A percentile compares a stretch with the other conserved stretches of the same genome.
Evolutionary conservation across 2,329 filamentous ascomycete species (phyloP).

Genomic region (Magnaporthales sp.): DNA sequence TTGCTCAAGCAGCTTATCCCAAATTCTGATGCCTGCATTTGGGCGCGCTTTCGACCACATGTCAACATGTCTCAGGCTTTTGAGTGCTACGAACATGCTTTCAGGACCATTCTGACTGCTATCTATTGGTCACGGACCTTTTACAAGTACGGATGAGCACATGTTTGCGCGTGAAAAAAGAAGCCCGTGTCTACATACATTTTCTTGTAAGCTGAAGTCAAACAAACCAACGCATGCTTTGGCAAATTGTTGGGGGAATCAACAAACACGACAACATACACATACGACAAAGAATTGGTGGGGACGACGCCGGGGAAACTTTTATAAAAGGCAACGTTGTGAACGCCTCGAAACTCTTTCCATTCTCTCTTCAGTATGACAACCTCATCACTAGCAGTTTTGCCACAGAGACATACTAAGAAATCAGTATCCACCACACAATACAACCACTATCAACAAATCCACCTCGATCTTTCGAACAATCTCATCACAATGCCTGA

Average conservation of each 20-base stretch:
- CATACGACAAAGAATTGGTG: not conserved
- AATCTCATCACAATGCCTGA: not conserved
- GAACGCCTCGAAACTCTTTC: not conserved
- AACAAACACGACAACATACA: no score
- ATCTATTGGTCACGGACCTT: not conserved
- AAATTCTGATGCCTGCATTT: not conserved
- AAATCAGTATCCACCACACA: not conserved
- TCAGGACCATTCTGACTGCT: not conserved
- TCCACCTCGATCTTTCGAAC: not conserved
- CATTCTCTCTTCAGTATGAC: not conserved
- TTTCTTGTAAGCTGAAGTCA: no score
- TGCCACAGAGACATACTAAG: not conserved
- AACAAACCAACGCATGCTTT: not conserved
- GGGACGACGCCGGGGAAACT: not conserved
- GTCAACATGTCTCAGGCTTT: not conserved
- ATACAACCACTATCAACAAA: not conserved
- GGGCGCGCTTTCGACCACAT: not conserved
- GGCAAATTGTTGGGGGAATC: not conserved
- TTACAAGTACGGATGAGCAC: not conserved
- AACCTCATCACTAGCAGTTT: not conserved
- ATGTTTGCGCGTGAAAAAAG: not conserved
- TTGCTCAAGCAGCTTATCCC: not conserved
- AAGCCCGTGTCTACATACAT: not conserved
- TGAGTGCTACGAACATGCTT: not conserved
- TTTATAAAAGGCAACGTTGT: not conserved